These are phyloP conservation scores for Crithidia sp. DNA, from an alignment of 208 protist genomes.

Conservation along the genomic window DNA sequence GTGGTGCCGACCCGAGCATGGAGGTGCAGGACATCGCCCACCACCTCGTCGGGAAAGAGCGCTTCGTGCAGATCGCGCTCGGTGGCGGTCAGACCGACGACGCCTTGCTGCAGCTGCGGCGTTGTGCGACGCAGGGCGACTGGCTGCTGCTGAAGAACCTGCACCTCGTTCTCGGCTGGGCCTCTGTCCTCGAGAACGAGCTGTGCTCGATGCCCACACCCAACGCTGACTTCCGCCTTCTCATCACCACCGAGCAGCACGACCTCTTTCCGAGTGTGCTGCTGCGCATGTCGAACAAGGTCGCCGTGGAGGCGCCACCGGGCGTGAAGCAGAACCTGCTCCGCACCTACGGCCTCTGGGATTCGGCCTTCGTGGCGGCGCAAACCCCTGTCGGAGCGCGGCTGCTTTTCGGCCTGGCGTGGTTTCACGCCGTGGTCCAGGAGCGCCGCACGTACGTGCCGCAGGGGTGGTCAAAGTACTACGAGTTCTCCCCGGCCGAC, in stretches of 20 bases:
- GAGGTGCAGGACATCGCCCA: slow-evolving; percentile 93
- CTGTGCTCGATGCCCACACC: slow-evolving; percentile 83
- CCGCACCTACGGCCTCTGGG: slow-evolving; percentile 91
- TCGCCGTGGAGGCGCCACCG: slow-evolving; percentile 96
- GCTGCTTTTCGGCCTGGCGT: slow-evolving; percentile 94
- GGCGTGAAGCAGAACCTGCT: slow-evolving; percentile 96
- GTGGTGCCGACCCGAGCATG: slow-evolving; percentile 94
- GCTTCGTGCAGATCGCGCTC: slow-evolving; percentile 94
- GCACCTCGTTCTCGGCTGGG: slow-evolving; percentile 96
- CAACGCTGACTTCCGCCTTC: slow-evolving; percentile 94
- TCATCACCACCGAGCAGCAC: slow-evolving; percentile 96
- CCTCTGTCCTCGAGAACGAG: slow-evolving; percentile 92
- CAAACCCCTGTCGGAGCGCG: slow-evolving; percentile 52
- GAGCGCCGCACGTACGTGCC: slow-evolving; percentile 97
- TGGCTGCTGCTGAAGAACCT: slow-evolving; percentile 98
- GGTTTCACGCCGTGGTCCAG: slow-evolving; percentile 97
- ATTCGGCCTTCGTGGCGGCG: slow-evolving; percentile 59
- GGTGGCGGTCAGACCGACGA: slow-evolving; percentile 94
- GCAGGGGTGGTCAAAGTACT: slow-evolving; percentile 97
- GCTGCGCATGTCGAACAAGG: slow-evolving; percentile 93
- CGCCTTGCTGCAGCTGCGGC: slow-evolving; percentile 88
- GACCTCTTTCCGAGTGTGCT: slow-evolving; percentile 93
- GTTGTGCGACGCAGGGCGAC: slow-evolving; percentile 82
- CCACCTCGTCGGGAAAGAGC: slow-evolving; percentile 66
- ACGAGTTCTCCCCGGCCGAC: slow-evolving; percentile 97